Conservation (phyloP, 179 eudicot species). For the Silene vulgaris region DNA sequence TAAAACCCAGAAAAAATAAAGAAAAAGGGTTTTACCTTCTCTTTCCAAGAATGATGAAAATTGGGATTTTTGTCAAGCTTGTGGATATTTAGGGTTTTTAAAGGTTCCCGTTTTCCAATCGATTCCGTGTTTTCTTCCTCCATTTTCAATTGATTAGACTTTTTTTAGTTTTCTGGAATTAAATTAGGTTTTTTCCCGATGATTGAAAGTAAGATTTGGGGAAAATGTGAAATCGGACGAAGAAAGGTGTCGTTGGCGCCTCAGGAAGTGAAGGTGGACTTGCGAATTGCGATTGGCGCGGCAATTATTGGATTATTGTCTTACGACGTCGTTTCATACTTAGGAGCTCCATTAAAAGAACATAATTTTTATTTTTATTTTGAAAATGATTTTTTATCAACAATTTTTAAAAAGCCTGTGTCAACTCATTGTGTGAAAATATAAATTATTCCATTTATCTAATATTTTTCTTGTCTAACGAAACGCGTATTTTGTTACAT, state of each 20-base stretch:
- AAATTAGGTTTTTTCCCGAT: too few species aligned
- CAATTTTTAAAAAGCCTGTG: too few species aligned
- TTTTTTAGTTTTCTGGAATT: too few species aligned
- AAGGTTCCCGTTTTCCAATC: conserved; percentile 31
- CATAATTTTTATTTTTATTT: too few species aligned
- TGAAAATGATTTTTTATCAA: too few species aligned
- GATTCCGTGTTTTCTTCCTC: conserved; percentile 30
- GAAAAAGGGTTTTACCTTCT: conserved; percentile 37
- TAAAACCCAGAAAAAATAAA: conserved; percentile 8
- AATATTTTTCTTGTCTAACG: too few species aligned
- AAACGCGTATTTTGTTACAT: too few species aligned
- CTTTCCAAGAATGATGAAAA: conserved; percentile 45
- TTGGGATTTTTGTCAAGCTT: conserved; percentile 30
- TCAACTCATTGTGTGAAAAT: too few species aligned
- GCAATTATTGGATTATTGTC: not conserved
- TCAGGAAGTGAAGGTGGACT: not conserved
- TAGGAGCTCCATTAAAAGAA: not conserved
- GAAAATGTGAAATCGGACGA: too few species aligned
- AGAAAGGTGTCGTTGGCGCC: too few species aligned
- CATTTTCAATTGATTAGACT: conserved; percentile 16
- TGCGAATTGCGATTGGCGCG: not conserved
- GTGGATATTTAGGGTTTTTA: conserved; percentile 40
- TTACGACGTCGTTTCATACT: not conserved
- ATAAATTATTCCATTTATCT: too few species aligned
- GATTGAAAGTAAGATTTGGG: too few species aligned